Evolutionary conservation across 192 early-diverging fungal genomes (phyloP).

Genomic region (Entomortierella lignicola): DNA sequence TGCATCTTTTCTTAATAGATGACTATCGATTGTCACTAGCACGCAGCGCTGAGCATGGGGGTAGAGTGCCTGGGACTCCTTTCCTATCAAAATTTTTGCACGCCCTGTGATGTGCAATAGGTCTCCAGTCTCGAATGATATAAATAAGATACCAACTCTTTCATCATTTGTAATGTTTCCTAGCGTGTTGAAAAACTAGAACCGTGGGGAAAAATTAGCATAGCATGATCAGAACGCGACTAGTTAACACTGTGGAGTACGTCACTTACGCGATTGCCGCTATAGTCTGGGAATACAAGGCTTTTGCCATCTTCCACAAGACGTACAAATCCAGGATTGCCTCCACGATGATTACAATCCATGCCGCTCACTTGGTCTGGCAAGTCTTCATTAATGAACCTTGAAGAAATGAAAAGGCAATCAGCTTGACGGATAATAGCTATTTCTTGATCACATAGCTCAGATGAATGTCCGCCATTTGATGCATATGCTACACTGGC

Average conservation of each 20-base stretch:
- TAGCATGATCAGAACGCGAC: neutral
- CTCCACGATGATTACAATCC: slow-evolving; percentile 51
- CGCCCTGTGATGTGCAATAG: slow-evolving; percentile 33
- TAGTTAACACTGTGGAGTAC: neutral
- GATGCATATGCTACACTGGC: neutral
- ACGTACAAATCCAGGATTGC: slow-evolving; percentile 36
- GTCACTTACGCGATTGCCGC: slow-evolving; percentile 43
- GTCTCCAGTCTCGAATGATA: slow-evolving; percentile 34
- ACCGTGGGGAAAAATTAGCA: neutral
- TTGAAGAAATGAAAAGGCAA: slow-evolving; percentile 35
- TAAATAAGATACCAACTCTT: slow-evolving; percentile 23
- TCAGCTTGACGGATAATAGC: slow-evolving; percentile 26
- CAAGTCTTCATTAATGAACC: slow-evolving; percentile 37
- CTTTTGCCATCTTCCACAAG: slow-evolving; percentile 3
- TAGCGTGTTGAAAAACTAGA: slow-evolving; percentile 48
- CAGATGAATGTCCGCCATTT: neutral
- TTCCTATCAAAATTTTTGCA: slow-evolving; percentile 28
- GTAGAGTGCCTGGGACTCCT: slow-evolving; percentile 18
- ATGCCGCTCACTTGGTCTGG: slow-evolving; percentile 47
- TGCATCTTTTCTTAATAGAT: neutral
- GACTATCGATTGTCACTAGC: slow-evolving; percentile 16
- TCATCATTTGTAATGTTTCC: slow-evolving; percentile 37
- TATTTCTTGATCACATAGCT: slow-evolving; percentile 3
- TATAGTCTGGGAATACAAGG: slow-evolving; percentile 42
- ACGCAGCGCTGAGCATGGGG: slow-evolving; percentile 31